Base-by-base conservation (phyloP, 352 stramenopile species). In the Phytophthora pistaciae region DNA sequence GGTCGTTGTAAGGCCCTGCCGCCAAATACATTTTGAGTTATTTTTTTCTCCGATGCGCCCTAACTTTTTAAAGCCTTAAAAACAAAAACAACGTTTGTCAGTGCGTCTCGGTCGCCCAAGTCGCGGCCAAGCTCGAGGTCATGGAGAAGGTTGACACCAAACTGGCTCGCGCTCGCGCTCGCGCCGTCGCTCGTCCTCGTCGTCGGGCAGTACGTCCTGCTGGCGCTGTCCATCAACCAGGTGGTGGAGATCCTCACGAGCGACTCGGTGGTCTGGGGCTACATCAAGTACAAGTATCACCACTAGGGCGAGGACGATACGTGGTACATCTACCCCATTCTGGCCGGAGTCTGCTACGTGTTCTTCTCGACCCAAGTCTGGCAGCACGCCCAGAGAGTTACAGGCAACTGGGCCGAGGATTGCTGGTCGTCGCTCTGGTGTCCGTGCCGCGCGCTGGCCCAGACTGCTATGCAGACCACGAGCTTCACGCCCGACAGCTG, bases 391-490 rank as follows among this genome's bases (percentile, higher is more conserved):
- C 27, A 49, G 36, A 20, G 25, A 66, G 42, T 63, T 72, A 52
- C 31, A 54, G 25, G 38, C n/a, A 73, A 60, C 23, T 74, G 60
- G 68, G 50, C 42, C 31, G 58, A 64, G 42, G 73, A 77, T 46
- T 80, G 64, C 46, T 71, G 65, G 60, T 67, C 68, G 8, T 64
- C 73, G 16, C 56, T 80, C 3, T 80, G 69, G 29, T 83, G 75
- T 27, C 66, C 54, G 23, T 71, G 68, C 9, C 84, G 79, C 49
- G 50, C 67, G 3, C 44, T 85, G 23, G 79, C 78, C 0, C 81
- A 88, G 59, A 77, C 77, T 29, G 78, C 78, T n/a, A 85, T 73
- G 18, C 81, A 89, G 54, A 56, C 66, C 44, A 75, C 79, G 53
- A 85, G 79, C 66, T 87, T 85, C 63, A 75, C 46, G 25, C 75